These are phyloP conservation scores for Colletotrichum navitas DNA, from an alignment of 2,329 filamentous ascomycete genomes.

Conservation along the genomic window DNA sequence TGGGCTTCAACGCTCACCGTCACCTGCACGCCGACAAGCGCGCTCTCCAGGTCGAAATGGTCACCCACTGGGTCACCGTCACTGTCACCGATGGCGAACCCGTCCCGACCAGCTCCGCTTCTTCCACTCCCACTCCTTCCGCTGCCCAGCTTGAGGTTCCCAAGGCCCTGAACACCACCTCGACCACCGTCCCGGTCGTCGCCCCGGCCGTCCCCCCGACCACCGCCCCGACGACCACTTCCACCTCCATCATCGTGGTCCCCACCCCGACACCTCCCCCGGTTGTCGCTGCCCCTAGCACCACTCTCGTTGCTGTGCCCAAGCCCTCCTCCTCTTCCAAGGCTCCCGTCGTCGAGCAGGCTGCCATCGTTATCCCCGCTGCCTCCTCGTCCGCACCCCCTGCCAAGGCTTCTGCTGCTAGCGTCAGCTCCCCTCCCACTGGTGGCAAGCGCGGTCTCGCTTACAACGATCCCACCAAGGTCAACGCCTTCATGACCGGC, in stretches of 20 bases:
- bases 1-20: conserved; percentile 58
- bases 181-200: conserved; percentile 23
- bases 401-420: conserved; percentile 43
- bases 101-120: conserved; percentile 31
- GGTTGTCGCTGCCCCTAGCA: conserved; percentile 38
- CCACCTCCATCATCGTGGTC: conserved; percentile 35
- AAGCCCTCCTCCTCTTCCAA: conserved; percentile 8
- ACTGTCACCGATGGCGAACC: conserved; percentile 54
- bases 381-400: conserved; percentile 44
- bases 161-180: conserved; percentile 24
- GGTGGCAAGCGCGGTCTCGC: conserved; percentile 74
- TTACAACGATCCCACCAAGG: conserved; percentile 72
- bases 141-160: neutral
- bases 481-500: conserved; percentile 61
- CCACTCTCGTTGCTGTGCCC: conserved; percentile 43
- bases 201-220: neutral
- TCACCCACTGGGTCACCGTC: conserved; percentile 57
- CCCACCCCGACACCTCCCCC: conserved; percentile 17
- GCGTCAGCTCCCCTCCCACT: conserved; percentile 39
- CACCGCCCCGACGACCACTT: conserved; percentile 36
- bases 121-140: conserved; percentile 10
- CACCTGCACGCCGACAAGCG: conserved; percentile 55
- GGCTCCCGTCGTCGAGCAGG: conserved; percentile 29
- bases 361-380: conserved; percentile 24
- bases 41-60: conserved; percentile 51